These are phyloP conservation scores for Rhizopus microsporus DNA, from an alignment of 371 early-diverging fungal genomes.

Conservation along the genomic window DNA sequence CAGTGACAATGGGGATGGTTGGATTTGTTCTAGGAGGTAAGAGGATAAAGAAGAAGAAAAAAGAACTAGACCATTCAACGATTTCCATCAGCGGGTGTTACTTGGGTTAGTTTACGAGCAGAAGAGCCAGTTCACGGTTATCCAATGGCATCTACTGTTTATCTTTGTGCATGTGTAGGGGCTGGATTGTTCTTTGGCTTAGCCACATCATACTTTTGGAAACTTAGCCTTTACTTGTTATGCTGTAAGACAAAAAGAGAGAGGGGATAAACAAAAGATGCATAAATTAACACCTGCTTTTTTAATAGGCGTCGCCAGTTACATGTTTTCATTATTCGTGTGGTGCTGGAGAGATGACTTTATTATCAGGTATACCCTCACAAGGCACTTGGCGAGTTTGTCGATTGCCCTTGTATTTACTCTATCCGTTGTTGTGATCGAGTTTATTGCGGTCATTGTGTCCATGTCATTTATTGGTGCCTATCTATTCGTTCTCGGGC, in stretches of 20 bases:
- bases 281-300: neutral
- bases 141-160: constrained; percentile 19
- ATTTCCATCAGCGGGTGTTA: constrained; percentile 1
- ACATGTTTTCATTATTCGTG: constrained; percentile 34
- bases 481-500: constrained; percentile 27
- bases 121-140: constrained; percentile 29
- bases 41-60: neutral
- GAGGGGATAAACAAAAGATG: neutral
- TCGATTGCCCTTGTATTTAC: constrained; percentile 1
- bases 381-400: neutral
- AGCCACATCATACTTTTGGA: constrained; percentile 17
- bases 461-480: constrained; percentile 35
- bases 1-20: constrained; percentile 21
- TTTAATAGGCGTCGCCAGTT: constrained; percentile 24
- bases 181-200: constrained; percentile 22
- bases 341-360: constrained; percentile 40
- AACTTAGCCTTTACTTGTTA: constrained; percentile 19
- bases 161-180: constrained; percentile 19
- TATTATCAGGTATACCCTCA: constrained; percentile 13
- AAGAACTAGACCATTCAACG: neutral
- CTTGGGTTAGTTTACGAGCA: constrained; percentile 7
- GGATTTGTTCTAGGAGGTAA: constrained; percentile 37
- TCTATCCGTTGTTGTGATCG: constrained; percentile 7
- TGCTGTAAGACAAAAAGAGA: constrained; percentile 10
- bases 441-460: constrained; percentile 25